Base-by-base conservation (phyloP, 2,329 filamentous ascomycete species). In the Venturia carpophila region DNA sequence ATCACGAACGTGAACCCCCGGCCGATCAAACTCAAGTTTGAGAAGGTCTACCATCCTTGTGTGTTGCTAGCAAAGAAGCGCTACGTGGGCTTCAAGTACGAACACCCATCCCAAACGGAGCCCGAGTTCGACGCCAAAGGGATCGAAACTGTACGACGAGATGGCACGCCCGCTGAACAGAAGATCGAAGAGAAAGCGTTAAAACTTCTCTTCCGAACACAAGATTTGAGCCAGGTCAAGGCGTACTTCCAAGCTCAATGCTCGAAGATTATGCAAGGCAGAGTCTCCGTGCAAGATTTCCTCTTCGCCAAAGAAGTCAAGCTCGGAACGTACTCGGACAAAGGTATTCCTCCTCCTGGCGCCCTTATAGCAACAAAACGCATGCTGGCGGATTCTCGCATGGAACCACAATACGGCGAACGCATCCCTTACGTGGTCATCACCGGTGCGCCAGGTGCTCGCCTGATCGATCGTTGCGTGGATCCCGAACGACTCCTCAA, bases 71-170 rank as follows among this genome's bases (percentile, higher is more conserved):
- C 95, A 21, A 99, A 99, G 79, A 99, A 99, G 74, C 89, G 94
- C 65, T 99, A 99, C 71, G 95, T 97, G 4, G 95, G 95, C 6
- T 97, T 96, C 81, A 97, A 96, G 74, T 99, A 95, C 77, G 94
- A 99, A 73, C 84, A 82, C 69, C 84, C 83, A 45, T 80, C 83
- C 19, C 94, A 99, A 73, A 79, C 75, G 10, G 85, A 87, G 69
- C 93, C 94, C 0, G 90, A 96, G 0, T 97, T 97, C 69, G 95
- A 99, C 73, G 95, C 94, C 66, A 99, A 99, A 75, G 94, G 95
- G 39, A 99, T 97, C 68, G 95, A 99, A 79, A 99, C 95, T 0
- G 93, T 99, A 9, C 87, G 95, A 1, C 85, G 94, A 61, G 94
- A 99, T 73, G 94, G 94, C 47, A 97, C 92, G 0, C 92, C 93